Base-by-base conservation (phyloP, 306 rosid genomes). In the Trifolium fragiferum region DNA sequence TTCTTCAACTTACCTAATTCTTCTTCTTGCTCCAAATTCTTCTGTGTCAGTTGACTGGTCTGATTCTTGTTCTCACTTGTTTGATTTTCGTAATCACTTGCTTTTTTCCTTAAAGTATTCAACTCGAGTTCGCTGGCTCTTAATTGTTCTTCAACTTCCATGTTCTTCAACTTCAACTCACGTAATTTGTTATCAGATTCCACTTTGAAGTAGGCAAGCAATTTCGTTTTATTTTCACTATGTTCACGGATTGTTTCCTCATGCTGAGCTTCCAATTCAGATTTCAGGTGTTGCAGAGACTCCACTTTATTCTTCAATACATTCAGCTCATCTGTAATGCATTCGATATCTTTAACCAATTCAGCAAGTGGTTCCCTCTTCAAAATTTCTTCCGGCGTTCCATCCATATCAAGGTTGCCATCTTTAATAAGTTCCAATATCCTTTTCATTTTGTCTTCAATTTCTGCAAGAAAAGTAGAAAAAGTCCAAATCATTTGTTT, bases 351-450 rank as follows among this genome's bases (percentile, higher is more conserved):
- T 87, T 86, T 82, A 75, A 95, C 74, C 63, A 95, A 77, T 60
- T 85, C 80, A 59, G 72, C 83, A 78, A 90, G 86, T 23, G 85
- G 81, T 71, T 85, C 92, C 75, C 80, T 88, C 77, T 87, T 83
- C 40, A 86, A 82, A 82, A 21, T 67, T 46, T 86, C 87, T 33
- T 19, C 70, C 27, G 72, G 73, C 72, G 53, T 70, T 55, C 79
- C 84, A 66, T 84, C 93, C 73, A 81, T 92, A 69, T 84, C 90
- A 69, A 38, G 72, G 63, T 81, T 78, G 71, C 85, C 87, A 41
- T 85, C 88, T 81, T 83, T 85, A 77, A 92, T 81, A 82, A 83
- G 97, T 83, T 87, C 82, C 71, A 89, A 84, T 55, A 93, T 78
- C 86, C 61, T 77, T 55, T 77, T 77, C 27, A 84, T 84, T 77